A percentile compares a stretch with the other conserved stretches of the same genome.
phyloP scores from a whole-genome alignment of 176 grass and related monocot species.

The Themeda triandra region DNA sequence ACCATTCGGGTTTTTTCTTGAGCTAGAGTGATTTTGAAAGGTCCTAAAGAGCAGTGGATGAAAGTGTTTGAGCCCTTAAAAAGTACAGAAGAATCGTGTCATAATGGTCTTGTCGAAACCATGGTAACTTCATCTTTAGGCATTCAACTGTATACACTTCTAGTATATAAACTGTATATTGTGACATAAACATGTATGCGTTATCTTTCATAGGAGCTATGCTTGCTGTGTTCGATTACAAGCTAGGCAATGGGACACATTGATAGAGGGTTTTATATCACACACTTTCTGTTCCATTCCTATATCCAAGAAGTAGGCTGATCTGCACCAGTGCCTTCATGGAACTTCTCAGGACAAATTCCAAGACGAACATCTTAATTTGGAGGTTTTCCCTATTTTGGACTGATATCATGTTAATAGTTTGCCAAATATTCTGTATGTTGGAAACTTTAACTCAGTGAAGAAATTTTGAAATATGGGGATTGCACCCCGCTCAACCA shows the following conservation, averaged over 20 bases:
- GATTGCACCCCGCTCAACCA: not conserved
- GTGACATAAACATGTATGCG: not conserved
- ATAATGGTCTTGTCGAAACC: conserved; percentile 47
- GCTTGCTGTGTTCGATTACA: conserved; percentile 56
- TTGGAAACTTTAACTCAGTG: not conserved
- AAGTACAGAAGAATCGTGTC: conserved; percentile 22
- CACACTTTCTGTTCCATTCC: too few species aligned
- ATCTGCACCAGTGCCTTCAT: too few species aligned
- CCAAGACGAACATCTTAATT: too few species aligned
- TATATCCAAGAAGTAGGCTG: too few species aligned
- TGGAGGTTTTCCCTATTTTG: too few species aligned
- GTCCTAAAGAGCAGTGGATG: conserved; percentile 72
- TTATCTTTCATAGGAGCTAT: conserved; percentile 63
- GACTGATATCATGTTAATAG: too few species aligned
- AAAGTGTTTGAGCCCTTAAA: conserved; percentile 57
- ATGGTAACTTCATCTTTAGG: conserved; percentile 40
- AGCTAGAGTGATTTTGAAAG: conserved; percentile 71
- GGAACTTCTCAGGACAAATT: too few species aligned
- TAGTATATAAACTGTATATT: not conserved
- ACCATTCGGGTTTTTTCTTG: conserved; percentile 66
- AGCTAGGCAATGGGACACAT: conserved; percentile 52
- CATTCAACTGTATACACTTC: not conserved
- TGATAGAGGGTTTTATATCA: conserved; percentile 54
- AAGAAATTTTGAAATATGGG: not conserved
- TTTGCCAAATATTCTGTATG: not conserved